Evolutionary conservation across 2,329 filamentous ascomycete genomes (phyloP).

Genomic region (Incumbomyces lentus): DNA sequence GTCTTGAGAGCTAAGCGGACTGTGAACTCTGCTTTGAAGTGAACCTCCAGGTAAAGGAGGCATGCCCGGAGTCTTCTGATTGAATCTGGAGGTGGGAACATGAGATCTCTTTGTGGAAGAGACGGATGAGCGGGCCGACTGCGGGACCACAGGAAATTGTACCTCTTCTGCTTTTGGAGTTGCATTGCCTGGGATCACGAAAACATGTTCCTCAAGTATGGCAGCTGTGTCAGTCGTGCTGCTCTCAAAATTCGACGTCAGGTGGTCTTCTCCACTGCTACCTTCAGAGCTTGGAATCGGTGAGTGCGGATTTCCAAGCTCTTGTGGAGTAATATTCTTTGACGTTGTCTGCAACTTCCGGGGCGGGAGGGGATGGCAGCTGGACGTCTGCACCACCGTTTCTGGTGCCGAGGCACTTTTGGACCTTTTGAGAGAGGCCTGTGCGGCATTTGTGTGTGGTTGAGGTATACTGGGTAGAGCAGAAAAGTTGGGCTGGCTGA

Average conservation of each 20-base stretch:
- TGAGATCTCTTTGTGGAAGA: constrained; percentile 10
- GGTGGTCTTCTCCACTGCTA: neutral
- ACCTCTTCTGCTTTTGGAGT: constrained; percentile 6
- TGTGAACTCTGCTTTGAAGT: neutral
- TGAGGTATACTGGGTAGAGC: neutral
- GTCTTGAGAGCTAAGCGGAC: neutral
- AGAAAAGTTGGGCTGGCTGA: constrained; percentile 7
- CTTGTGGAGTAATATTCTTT: neutral
- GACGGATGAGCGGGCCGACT: constrained; percentile 14
- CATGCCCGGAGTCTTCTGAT: constrained; percentile 13
- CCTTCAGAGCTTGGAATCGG: neutral
- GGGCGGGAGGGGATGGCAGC: neutral
- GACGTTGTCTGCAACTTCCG: neutral
- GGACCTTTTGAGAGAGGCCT: neutral
- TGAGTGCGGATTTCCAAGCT: neutral
- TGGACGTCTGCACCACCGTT: neutral
- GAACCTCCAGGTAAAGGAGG: neutral
- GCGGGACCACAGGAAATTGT: constrained; percentile 2
- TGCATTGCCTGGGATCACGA: constrained; percentile 4
- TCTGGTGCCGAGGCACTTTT: constrained; percentile 5
- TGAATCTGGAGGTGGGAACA: constrained; percentile 20
- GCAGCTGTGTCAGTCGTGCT: constrained; percentile 11
- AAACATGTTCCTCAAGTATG: constrained; percentile 10
- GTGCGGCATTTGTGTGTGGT: neutral
- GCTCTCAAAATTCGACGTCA: constrained; percentile 1